Evolutionary conservation across 495 filamentous ascomycete genomes (phyloP).

Genomic region (Talaromyces trachyspermus): DNA sequence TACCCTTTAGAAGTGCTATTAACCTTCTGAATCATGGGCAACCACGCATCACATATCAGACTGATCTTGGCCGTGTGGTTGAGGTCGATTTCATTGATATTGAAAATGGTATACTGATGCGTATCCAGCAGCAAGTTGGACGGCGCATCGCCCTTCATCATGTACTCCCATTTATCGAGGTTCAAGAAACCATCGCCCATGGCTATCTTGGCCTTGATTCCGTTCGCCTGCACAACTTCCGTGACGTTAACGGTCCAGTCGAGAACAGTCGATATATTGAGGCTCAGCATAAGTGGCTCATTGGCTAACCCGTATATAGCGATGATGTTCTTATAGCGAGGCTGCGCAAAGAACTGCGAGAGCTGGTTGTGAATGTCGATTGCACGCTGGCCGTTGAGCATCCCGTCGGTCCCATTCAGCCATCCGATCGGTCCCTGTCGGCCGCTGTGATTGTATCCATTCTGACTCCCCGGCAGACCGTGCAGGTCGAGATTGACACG

Average conservation of each 20-base stretch:
- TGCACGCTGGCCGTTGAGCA: slow-evolving; percentile 59
- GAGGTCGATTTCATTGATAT: slow-evolving; percentile 61
- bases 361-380: slow-evolving; percentile 77
- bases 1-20: slow-evolving; percentile 66
- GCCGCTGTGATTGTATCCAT: slow-evolving; percentile 87
- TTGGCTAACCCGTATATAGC: slow-evolving; percentile 82
- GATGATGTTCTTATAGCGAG: slow-evolving; percentile 76
- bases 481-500: slow-evolving; percentile 94
- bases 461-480: slow-evolving; percentile 74
- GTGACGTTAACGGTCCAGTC: slow-evolving; percentile 63
- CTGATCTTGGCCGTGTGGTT: slow-evolving; percentile 70
- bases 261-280: slow-evolving; percentile 52
- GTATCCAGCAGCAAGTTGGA: slow-evolving; percentile 69
- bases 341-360: slow-evolving; percentile 77
- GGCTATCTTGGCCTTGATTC: slow-evolving; percentile 56
- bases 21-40: slow-evolving; percentile 61
- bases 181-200: slow-evolving; percentile 85
- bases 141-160: slow-evolving; percentile 47
- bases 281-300: slow-evolving; percentile 70
- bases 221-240: slow-evolving; percentile 59
- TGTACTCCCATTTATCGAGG: slow-evolving; percentile 68
- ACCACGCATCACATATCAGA: slow-evolving; percentile 84
- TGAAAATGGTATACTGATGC: slow-evolving; percentile 92
- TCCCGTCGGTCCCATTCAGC: slow-evolving; percentile 65
- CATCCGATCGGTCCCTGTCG: slow-evolving; percentile 63